Conservation (phyloP, 257 asterid species). For the Przewalskia tangutica region DNA sequence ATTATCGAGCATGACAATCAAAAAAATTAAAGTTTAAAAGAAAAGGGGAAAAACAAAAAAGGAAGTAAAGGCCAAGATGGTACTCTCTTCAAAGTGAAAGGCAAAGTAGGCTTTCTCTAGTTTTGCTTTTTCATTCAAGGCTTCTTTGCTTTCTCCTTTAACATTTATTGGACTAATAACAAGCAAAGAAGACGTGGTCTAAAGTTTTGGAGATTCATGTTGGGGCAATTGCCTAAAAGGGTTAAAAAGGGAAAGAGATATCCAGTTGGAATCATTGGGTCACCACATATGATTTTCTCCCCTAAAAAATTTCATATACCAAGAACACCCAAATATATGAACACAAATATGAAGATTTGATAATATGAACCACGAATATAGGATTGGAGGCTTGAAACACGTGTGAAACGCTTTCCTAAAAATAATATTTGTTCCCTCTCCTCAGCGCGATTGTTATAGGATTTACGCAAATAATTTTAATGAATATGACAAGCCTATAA, state of each 20-base stretch:
- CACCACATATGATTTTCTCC: background rate
- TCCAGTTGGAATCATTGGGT: background rate
- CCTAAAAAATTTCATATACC: too few species aligned
- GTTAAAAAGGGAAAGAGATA: conserved; percentile 4
- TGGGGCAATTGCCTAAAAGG: conserved; percentile 11
- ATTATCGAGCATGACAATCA: conserved; percentile 19
- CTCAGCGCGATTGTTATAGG: too few species aligned
- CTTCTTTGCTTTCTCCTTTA: background rate
- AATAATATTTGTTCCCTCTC: too few species aligned
- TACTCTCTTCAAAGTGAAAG: conserved; percentile 1
- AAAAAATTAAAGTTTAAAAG: background rate
- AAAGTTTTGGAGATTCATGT: conserved; percentile 19
- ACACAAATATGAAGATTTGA: too few species aligned
- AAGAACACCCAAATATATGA: too few species aligned
- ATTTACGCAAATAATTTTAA: too few species aligned
- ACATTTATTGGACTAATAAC: conserved; percentile 2
- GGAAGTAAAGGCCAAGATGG: background rate
- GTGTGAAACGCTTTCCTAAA: too few species aligned
- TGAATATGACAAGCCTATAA: too few species aligned
- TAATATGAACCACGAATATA: too few species aligned
- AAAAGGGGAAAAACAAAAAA: background rate
- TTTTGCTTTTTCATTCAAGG: conserved; percentile 1
- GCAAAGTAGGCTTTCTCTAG: background rate
- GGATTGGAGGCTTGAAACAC: too few species aligned
- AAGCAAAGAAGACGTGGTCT: conserved; percentile 12